Base-by-base conservation (phyloP, 306 rosid genomes). In the Purshia tridentata region DNA sequence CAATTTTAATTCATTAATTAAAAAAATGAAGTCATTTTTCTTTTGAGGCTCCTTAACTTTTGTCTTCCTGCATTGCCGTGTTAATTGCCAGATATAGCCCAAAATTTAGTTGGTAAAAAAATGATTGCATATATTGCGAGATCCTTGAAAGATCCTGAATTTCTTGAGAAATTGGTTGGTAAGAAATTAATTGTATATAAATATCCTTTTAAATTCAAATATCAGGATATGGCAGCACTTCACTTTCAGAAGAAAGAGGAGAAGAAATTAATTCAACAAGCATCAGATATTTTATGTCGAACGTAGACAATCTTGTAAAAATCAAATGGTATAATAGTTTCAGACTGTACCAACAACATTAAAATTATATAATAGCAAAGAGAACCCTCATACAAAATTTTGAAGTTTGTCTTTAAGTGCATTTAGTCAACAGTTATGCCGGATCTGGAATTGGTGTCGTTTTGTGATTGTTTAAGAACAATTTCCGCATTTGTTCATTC, bases 271-370 rank as follows among this genome's bases (percentile, higher is more conserved):
- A 18, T 7, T n/a, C 35, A 20, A 18, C 7, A 42, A 42, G 9
- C 19, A 42, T 63, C 19, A 42, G 5, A n/a, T n/a, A n/a, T n/a
- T n/a, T n/a, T n/a, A 12, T 12, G 60, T 55, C 12, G 56, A 69
- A 69, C 3, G 73, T 37, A 69, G 46, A 39, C 11, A 35, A n/a
- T 52, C 61, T 69, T 39, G 64, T 12, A 40, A 19, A 40, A 52
- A 41, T 20, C 44, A 14, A 35, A 56, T 55, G 56, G 13, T 46
- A 6, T 58, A 44, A 57, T 50, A 41, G 42, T 41, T 55, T 54
- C 52, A 12, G 73, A 19, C 23, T 42, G 29, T 22, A 42, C 74
- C 63, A 70, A 42, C 16, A 14, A 56, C 54, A 42, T 55, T 70
- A 12, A 37, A 19, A 46, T 37, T 41, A 56, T 41, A 53, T 14